phyloP scores from a whole-genome alignment of 2,329 filamentous ascomycete genomes.

The Exophiala sideris region DNA sequence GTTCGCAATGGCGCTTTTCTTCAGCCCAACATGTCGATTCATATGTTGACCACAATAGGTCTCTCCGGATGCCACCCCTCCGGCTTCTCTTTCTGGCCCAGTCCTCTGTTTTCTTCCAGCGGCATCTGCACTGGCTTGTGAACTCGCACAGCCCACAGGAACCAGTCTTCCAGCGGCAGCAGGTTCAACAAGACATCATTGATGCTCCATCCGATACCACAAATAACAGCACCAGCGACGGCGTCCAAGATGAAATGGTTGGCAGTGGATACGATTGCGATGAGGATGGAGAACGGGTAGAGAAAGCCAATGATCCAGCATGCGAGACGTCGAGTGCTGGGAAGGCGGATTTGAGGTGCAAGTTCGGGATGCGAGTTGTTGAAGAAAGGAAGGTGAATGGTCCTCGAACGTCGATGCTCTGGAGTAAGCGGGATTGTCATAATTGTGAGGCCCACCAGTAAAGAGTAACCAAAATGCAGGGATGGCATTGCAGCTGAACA shows the following conservation, averaged over 20 bases:
- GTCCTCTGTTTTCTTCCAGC: neutral
- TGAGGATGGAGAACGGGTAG: constrained; percentile 64
- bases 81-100: constrained; percentile 3
- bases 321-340: constrained; percentile 50
- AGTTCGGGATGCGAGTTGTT: constrained; percentile 29
- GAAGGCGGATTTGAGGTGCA: constrained; percentile 38
- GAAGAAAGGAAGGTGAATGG: constrained; percentile 34
- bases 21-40: neutral
- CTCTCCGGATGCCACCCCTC: constrained; percentile 7
- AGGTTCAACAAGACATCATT: constrained; percentile 60
- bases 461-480: constrained; percentile 71
- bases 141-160: constrained; percentile 60
- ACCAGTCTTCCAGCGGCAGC: constrained; percentile 64
- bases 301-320: constrained; percentile 55
- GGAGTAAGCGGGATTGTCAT: constrained; percentile 61
- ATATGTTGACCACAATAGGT: neutral
- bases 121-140: constrained; percentile 54
- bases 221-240: constrained; percentile 64
- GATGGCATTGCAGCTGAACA: constrained; percentile 66
- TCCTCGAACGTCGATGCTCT: constrained; percentile 46
- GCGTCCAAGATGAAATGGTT: constrained; percentile 72
- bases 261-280: constrained; percentile 67
- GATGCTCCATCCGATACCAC: constrained; percentile 59
- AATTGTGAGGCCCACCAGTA: constrained; percentile 68
- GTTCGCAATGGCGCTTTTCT: too few species aligned